Conservation (phyloP, 495 filamentous ascomycete species). For the Poronia punctata region DNA sequence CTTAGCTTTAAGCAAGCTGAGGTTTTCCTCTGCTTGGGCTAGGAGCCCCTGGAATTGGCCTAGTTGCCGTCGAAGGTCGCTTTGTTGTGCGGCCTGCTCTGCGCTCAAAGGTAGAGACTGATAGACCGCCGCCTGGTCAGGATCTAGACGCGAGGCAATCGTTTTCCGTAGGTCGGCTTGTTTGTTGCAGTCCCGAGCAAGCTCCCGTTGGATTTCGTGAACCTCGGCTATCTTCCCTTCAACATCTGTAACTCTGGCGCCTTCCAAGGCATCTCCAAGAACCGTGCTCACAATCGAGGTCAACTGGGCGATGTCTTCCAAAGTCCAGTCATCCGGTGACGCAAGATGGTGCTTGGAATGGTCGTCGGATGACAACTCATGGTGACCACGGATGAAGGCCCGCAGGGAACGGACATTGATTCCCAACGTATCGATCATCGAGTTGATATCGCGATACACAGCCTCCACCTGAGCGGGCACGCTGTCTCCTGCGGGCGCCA, state of each 20-base stretch:
- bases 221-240: slow-evolving; percentile 56
- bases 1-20: slow-evolving; percentile 76
- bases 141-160: slow-evolving; percentile 55
- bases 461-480: slow-evolving; percentile 75
- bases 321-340: slow-evolving; percentile 55
- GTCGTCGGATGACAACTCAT: slow-evolving; percentile 39
- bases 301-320: slow-evolving; percentile 65
- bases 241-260: slow-evolving; percentile 57
- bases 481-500: slow-evolving; percentile 50
- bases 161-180: slow-evolving; percentile 67
- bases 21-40: slow-evolving; percentile 68
- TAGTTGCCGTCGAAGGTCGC: slow-evolving; percentile 67
- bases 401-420: slow-evolving; percentile 73
- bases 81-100: slow-evolving; percentile 74
- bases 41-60: slow-evolving; percentile 63
- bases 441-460: slow-evolving; percentile 87
- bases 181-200: slow-evolving; percentile 60
- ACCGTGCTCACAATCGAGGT: slow-evolving; percentile 47
- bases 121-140: slow-evolving; percentile 51
- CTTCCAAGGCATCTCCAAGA: slow-evolving; percentile 51
- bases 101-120: slow-evolving; percentile 67
- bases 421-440: slow-evolving; percentile 89
- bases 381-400: slow-evolving; percentile 63
- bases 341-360: slow-evolving; percentile 54
- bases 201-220: slow-evolving; percentile 54